A percentile compares a stretch with the other conserved stretches of the same genome.
Evolutionary conservation across 176 grass and related monocot genomes (phyloP).

Genomic region (Oryza brachyantha): DNA sequence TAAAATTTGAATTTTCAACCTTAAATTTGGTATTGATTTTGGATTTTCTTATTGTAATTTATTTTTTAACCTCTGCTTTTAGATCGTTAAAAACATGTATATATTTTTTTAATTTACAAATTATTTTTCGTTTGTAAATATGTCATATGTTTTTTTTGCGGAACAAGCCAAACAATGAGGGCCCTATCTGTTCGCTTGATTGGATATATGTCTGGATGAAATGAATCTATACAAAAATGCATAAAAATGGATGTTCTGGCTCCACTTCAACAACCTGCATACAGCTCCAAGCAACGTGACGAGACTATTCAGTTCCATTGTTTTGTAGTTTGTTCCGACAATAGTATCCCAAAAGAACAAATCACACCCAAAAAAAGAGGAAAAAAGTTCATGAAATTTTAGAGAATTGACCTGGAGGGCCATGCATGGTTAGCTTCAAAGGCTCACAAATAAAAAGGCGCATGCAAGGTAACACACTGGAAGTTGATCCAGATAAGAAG

Average conservation of each 20-base stretch:
- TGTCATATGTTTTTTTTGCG: too few species aligned
- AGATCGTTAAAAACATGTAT: too few species aligned
- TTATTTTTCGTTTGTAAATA: too few species aligned
- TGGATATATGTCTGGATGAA: neutral
- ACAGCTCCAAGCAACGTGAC: slow-evolving; percentile 19
- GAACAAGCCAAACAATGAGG: too few species aligned
- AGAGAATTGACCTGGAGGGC: neutral
- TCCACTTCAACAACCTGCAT: slow-evolving; percentile 30
- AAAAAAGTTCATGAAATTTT: neutral
- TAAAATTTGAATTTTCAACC: too few species aligned
- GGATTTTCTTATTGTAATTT: too few species aligned
- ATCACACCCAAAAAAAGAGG: neutral
- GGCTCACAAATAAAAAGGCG: slow-evolving; percentile 32
- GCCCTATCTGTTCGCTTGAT: neutral
- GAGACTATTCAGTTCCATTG: neutral
- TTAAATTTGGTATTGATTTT: too few species aligned
- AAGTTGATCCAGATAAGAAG: slow-evolving; percentile 20
- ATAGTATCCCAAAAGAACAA: slow-evolving; percentile 3
- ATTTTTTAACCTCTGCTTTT: too few species aligned
- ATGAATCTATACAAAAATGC: neutral
- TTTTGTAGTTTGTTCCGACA: neutral
- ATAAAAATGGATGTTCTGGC: neutral
- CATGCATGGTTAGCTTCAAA: slow-evolving; percentile 43
- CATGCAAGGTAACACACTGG: slow-evolving; percentile 17
- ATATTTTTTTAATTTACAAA: too few species aligned